Percentiles rank a stretch among this genome's conserved stretches.
Evolutionary conservation across 1,284 basidiomycete species (phyloP).

Genomic region (Meripilus lineatus): DNA sequence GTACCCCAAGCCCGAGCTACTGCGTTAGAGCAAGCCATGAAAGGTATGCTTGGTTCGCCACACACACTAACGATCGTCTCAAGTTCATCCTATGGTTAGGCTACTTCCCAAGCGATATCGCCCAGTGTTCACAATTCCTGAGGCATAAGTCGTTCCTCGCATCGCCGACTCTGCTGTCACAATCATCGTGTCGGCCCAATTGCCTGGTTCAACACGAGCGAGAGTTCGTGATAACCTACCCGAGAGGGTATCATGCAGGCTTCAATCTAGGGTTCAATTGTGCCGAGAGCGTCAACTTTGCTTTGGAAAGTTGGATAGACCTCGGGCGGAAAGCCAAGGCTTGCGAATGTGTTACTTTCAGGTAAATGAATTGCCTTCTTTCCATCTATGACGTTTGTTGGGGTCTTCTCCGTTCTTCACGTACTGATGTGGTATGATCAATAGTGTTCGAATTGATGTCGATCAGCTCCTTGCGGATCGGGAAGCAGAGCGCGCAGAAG

Average conservation of each 20-base stretch:
- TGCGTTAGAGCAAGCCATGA: constrained; percentile 79
- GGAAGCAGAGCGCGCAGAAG: constrained; percentile 38
- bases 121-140: constrained; percentile 87
- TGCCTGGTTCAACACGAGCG: constrained; percentile 85
- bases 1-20: constrained; percentile 82
- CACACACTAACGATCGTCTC: neutral
- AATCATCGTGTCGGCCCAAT: constrained; percentile 83
- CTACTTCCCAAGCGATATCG: constrained; percentile 83
- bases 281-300: constrained; percentile 98
- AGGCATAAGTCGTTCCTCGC: constrained; percentile 97
- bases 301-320: constrained; percentile 92
- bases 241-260: constrained; percentile 91
- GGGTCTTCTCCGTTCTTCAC: neutral
- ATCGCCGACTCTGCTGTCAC: constrained; percentile 80
- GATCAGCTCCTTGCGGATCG: constrained; percentile 72
- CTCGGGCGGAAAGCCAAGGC: constrained; percentile 79
- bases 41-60: constrained; percentile 42
- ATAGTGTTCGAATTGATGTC: constrained; percentile 88
- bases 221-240: constrained; percentile 96
- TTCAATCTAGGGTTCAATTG: constrained; percentile 98
- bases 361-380: constrained; percentile 43
- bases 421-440: neutral
- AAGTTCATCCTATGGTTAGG: constrained; percentile 38
- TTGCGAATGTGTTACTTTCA: constrained; percentile 81
- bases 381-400: constrained; percentile 10